phyloP scores from a whole-genome alignment of 768 basidiomycete genomes.

The Clavaria fumosa region DNA sequence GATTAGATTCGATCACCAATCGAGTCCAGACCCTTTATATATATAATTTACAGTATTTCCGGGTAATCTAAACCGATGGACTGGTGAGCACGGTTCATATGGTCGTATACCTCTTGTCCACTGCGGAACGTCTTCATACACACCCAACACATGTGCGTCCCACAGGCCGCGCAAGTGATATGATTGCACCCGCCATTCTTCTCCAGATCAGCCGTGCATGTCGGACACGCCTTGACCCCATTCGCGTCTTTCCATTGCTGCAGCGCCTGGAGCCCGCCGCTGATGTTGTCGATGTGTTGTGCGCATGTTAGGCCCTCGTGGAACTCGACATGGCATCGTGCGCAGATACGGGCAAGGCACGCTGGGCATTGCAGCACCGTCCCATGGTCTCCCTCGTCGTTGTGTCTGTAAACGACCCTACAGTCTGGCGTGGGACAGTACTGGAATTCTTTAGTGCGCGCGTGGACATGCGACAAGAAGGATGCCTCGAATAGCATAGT shows the following conservation, averaged over 20 bases:
- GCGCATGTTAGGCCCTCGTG: slow-evolving; percentile 10
- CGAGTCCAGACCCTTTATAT: no score
- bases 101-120: slow-evolving; percentile 17
- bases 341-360: slow-evolving; percentile 55
- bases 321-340: slow-evolving; percentile 35
- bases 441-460: slow-evolving; percentile 25
- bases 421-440: slow-evolving; percentile 43
- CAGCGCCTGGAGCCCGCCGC: slow-evolving; percentile 2
- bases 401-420: slow-evolving; percentile 27
- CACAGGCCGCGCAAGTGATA: slow-evolving; percentile 20
- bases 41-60: no score
- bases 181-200: slow-evolving; percentile 28
- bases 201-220: slow-evolving; percentile 20
- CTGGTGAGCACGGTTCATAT: slow-evolving; percentile 19
- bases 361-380: slow-evolving; percentile 52
- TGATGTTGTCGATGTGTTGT: slow-evolving; percentile 5
- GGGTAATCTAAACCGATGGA: no score
- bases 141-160: slow-evolving; percentile 26
- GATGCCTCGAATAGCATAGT: slow-evolving; percentile 25
- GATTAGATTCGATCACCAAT: no score
- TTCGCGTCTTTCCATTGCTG: slow-evolving; percentile 11
- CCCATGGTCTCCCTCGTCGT: slow-evolving; percentile 27
- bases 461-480: slow-evolving; percentile 29
- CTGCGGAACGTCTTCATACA: slow-evolving; percentile 21
- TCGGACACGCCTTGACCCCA: slow-evolving; percentile 22